These are phyloP conservation scores for Ophiostoma piceae DNA, from an alignment of 2,329 filamentous ascomycete genomes.

Conservation along the genomic window DNA sequence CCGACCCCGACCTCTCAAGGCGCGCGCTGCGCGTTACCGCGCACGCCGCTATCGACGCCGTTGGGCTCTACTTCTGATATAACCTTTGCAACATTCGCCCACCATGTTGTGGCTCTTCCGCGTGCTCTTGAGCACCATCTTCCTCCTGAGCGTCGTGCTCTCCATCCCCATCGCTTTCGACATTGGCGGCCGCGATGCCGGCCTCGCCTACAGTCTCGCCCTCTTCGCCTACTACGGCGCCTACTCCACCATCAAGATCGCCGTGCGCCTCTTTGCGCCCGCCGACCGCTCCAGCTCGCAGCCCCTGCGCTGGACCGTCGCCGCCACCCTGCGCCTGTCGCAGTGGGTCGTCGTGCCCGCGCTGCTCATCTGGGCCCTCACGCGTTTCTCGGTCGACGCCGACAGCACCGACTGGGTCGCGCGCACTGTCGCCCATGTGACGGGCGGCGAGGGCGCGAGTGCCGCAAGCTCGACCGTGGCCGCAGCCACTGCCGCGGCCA, in stretches of 20 bases:
- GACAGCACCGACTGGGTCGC: slow-evolving; percentile 38
- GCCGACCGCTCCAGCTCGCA: slow-evolving; percentile 57
- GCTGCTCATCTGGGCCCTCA: slow-evolving; percentile 89
- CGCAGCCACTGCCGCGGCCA: slow-evolving; percentile 5
- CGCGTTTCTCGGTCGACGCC: slow-evolving; percentile 90
- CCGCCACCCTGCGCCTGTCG: slow-evolving; percentile 63
- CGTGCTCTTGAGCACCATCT: slow-evolving; percentile 72
- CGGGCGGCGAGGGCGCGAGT: slow-evolving; percentile 13
- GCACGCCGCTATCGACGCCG: slow-evolving; percentile 17
- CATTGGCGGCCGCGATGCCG: slow-evolving; percentile 90
- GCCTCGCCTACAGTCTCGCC: slow-evolving; percentile 85
- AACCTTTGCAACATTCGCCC: neutral
- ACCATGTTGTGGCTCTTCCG: slow-evolving; percentile 77
- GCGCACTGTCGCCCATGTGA: slow-evolving; percentile 28
- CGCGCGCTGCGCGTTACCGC: slow-evolving; percentile 24
- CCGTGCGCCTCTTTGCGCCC: slow-evolving; percentile 46
- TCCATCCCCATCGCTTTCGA: slow-evolving; percentile 97
- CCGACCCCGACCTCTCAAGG: slow-evolving; percentile 11
- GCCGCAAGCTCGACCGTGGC: slow-evolving; percentile 12
- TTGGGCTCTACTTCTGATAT: neutral
- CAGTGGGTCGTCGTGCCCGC: slow-evolving; percentile 85
- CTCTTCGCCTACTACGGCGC: slow-evolving; percentile 87
- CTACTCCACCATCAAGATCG: slow-evolving; percentile 72
- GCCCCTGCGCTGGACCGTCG: slow-evolving; percentile 65
- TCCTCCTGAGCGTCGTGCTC: slow-evolving; percentile 87